These are phyloP conservation scores for Escovopsis weberi DNA, from an alignment of 2,329 filamentous ascomycete species.

Conservation along the genomic window DNA sequence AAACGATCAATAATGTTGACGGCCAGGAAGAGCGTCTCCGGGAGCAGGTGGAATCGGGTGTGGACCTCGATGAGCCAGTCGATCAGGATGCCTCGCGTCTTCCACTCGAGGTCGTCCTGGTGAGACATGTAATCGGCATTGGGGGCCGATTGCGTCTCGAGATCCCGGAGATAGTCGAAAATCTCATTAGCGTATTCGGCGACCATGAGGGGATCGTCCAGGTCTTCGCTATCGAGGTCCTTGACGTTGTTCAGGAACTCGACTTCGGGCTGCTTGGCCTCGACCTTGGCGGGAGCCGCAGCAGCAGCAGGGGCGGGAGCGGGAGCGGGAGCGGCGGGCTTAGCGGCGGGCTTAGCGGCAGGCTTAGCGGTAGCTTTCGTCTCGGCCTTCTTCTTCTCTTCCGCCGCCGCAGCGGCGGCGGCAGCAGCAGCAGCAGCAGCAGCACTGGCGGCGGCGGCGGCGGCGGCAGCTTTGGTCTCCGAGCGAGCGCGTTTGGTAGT, in stretches of 20 bases:
- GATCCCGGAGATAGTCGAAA: constrained; percentile 83
- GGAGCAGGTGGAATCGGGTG: constrained; percentile 86
- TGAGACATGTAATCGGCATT: constrained; percentile 92
- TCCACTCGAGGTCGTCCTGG: constrained; percentile 93
- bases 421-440: not conserved
- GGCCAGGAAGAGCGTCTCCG: constrained; percentile 89
- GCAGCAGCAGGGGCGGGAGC: not conserved
- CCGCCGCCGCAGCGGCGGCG: not conserved
- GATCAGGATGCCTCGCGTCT: constrained; percentile 91
- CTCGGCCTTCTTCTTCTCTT: not conserved
- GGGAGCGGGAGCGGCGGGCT: not conserved
- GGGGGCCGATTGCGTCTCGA: constrained; percentile 65
- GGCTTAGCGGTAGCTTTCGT: not conserved
- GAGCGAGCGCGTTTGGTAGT: constrained; percentile 49
- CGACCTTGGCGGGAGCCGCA: constrained; percentile 9
- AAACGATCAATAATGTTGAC: constrained; percentile 99
- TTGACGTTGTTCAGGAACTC: constrained; percentile 15
- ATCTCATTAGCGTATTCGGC: constrained; percentile 96
- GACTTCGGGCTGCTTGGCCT: constrained; percentile 17
- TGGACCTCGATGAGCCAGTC: constrained; percentile 99
- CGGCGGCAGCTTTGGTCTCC: constrained; percentile 34
- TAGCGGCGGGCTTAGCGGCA: not conserved
- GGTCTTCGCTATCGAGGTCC: constrained; percentile 72
- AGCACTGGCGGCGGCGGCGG: not conserved
- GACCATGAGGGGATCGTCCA: constrained; percentile 93